Evolutionary conservation across 257 asterid genomes (phyloP), one percentile per base, ranked within the genome.

Genomic region (Solanum ahanhuiri): DNA sequence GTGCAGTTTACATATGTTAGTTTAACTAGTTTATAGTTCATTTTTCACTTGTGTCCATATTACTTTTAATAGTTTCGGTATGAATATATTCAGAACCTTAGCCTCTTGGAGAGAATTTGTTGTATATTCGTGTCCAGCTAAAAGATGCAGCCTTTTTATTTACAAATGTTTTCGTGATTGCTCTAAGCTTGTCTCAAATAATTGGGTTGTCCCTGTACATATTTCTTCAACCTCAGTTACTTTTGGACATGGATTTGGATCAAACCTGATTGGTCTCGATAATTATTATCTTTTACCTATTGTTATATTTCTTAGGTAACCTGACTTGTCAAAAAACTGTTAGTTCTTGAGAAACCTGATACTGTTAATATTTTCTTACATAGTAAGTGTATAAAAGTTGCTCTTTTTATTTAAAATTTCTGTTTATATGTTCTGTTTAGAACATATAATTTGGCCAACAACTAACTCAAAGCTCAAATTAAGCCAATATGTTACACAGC

Each of bases 91-190:
- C 84, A 79, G 84, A 79, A 45, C 17, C 41, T 45, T 28, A 14
- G 34, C 84, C 45, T 72, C 51, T 5, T 75, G 9, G 58, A 60
- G 73, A 73, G 37, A 82, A 82, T 72, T 70, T 70, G 79, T 48
- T 86, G 90, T 87, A 90, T 64, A 89, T 87, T 64, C 66, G 17
- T 20, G 58, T 30, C 83, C 57, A 45, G 66, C 67, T 70, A 58
- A 83, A 87, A 89, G 90, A 23, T 54, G 43, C 70, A 34, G 20
- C 51, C 31, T 77, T 48, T 45, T 58, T 37, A 25, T 25, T 45
- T 45, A 79, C 35, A 3, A 41, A 12, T 5, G 39, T 45, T 45
- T 45, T 45, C 84, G 51, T 45, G 41, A 15, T 79, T 79, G 23
- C 35, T 23, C 64, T 25, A 12, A 79, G 84, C 35, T 15, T 76